A percentile compares a stretch with the other conserved stretches of the same genome.
Conservation (phyloP, 345 rosid species). For the Citrus sinensis region DNA sequence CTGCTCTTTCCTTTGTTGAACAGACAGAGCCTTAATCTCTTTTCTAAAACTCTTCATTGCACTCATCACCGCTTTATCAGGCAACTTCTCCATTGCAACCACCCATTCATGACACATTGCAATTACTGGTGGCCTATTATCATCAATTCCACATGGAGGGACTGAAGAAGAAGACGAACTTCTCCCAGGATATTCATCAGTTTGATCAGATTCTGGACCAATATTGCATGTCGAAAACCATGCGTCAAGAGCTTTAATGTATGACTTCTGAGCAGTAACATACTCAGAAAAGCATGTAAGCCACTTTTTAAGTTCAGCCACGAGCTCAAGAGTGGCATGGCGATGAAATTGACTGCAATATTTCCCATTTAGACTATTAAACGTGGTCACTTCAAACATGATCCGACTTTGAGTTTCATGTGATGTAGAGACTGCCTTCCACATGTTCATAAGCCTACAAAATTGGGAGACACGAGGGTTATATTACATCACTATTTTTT, state of each 20-base stretch:
- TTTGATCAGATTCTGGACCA: slow-evolving; percentile 25
- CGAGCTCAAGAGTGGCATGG: slow-evolving; percentile 40
- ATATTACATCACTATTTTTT: background rate
- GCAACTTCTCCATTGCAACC: slow-evolving; percentile 29
- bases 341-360: slow-evolving; percentile 30
- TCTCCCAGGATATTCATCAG: background rate
- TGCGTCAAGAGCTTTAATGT: slow-evolving; percentile 37
- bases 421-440: slow-evolving; percentile 36
- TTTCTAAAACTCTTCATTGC: slow-evolving; percentile 28
- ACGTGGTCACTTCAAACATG: slow-evolving; percentile 33
- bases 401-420: slow-evolving; percentile 38
- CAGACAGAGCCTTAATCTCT: slow-evolving; percentile 28
- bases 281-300: slow-evolving; percentile 26
- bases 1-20: slow-evolving; percentile 42
- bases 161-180: background rate
- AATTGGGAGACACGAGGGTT: background rate
- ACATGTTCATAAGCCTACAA: slow-evolving; percentile 38
- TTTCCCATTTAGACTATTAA: slow-evolving; percentile 24
- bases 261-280: slow-evolving; percentile 34
- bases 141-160: slow-evolving; percentile 1
- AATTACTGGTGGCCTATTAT: slow-evolving; percentile 23
- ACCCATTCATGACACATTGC: slow-evolving; percentile 36
- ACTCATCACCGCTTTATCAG: slow-evolving; percentile 28
- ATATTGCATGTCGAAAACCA: slow-evolving; percentile 37
- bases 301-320: slow-evolving; percentile 40